Percentiles rank a stretch among this genome's conserved stretches.
Evolutionary conservation across 1,284 basidiomycete species (phyloP).

Genomic region (Vanrija pseudolonga): DNA sequence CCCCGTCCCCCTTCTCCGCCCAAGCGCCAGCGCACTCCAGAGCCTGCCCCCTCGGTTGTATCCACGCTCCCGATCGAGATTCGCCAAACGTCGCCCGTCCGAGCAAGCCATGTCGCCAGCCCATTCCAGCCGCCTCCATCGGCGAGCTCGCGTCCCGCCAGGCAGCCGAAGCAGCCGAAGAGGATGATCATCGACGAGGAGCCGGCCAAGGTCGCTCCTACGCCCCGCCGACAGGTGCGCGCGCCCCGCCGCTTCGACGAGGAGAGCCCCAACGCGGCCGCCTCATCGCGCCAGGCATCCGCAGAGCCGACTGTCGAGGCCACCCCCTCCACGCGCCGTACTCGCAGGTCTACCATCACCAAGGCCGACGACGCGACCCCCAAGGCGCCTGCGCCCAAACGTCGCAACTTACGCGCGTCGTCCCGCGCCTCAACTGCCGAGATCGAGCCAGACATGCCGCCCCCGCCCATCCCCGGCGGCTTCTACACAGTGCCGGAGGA

Average conservation of each 20-base stretch:
- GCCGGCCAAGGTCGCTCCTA: slow-evolving; percentile 2
- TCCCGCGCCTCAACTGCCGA: slow-evolving; percentile 12
- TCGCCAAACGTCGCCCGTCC: neutral
- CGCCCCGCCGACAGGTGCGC: slow-evolving; percentile 3
- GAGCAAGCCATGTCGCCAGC: slow-evolving; percentile 9
- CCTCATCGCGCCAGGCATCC: neutral
- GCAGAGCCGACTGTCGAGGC: slow-evolving; percentile 3
- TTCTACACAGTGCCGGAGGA: slow-evolving; percentile 1
- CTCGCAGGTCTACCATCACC: neutral
- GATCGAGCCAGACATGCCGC: slow-evolving; percentile 10
- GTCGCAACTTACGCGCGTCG: neutral
- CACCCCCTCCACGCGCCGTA: neutral
- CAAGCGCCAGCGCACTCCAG: neutral
- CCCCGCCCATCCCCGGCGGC: slow-evolving; percentile 2
- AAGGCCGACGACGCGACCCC: neutral
- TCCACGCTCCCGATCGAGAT: too few species aligned
- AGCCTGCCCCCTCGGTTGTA: neutral
- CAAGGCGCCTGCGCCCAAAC: neutral
- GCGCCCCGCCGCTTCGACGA: neutral
- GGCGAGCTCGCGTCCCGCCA: neutral
- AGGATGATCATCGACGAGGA: slow-evolving; percentile 36
- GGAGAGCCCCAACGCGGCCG: neutral
- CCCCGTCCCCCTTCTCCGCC: slow-evolving; percentile 1
- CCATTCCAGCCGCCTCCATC: slow-evolving; percentile 28
- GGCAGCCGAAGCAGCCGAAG: slow-evolving; percentile 17